A percentile compares a stretch with the other conserved stretches of the same genome.
Evolutionary conservation across 306 rosid species (phyloP).

Genomic region (Parietaria judaica): DNA sequence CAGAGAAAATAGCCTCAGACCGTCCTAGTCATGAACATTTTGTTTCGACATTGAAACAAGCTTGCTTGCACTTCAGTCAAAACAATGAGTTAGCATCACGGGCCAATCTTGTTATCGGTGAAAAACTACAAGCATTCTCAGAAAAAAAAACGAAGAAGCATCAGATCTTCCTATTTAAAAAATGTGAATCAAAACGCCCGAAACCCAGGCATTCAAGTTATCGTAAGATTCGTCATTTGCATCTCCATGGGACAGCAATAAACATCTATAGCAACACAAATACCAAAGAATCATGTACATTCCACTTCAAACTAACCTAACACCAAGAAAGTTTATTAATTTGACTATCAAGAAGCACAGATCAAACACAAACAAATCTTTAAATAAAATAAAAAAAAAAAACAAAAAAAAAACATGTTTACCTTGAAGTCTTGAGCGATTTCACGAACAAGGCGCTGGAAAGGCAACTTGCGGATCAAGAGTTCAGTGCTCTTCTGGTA

Average conservation of each 20-base stretch:
- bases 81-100: slow-evolving; percentile 32
- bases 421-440: slow-evolving; percentile 56
- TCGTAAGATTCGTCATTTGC: slow-evolving; percentile 28
- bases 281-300: too few species aligned
- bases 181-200: slow-evolving; percentile 29
- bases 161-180: slow-evolving; percentile 52
- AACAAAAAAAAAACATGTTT: neutral
- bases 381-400: too few species aligned
- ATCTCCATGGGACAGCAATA: neutral
- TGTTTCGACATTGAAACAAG: slow-evolving; percentile 42
- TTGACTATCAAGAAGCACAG: too few species aligned
- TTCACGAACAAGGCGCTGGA: slow-evolving; percentile 58
- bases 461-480: slow-evolving; percentile 61
- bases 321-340: too few species aligned
- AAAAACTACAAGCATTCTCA: too few species aligned
- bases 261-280: too few species aligned
- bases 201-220: slow-evolving; percentile 22
- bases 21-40: slow-evolving; percentile 66
- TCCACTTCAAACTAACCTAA: too few species aligned
- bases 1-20: slow-evolving; percentile 59
- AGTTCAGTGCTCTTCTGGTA: slow-evolving; percentile 80
- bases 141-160: slow-evolving; percentile 15
- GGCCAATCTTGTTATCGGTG: slow-evolving; percentile 19
- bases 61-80: slow-evolving; percentile 28
- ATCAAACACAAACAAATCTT: too few species aligned